A percentile compares a stretch with the other conserved stretches of the same genome.
These are phyloP conservation scores for Phialocephala subalpina DNA, from an alignment of 2,329 filamentous ascomycete genomes.

Conservation along the genomic window DNA sequence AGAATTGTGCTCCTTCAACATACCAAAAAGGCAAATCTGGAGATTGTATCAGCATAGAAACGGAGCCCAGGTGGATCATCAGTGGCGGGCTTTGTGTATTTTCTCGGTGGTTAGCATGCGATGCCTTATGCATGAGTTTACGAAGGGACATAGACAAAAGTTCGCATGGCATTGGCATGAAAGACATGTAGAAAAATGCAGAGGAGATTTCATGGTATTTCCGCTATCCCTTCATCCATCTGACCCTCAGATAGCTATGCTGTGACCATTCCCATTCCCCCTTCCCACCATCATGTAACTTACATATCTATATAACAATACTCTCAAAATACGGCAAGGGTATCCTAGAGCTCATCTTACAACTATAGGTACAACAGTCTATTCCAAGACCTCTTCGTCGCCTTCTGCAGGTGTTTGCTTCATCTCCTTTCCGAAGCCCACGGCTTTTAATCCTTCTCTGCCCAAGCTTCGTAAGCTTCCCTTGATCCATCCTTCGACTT, in stretches of 20 bases:
- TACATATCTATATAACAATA: conserved; percentile 10
- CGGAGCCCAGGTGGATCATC: not conserved
- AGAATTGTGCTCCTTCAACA: conserved; percentile 8
- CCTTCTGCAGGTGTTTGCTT: conserved; percentile 24
- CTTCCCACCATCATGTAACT: not conserved
- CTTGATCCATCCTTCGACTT: conserved; percentile 75
- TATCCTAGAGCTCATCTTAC: conserved; percentile 7
- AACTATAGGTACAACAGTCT: not conserved
- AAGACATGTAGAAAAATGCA: conserved; percentile 20
- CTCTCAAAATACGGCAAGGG: not conserved
- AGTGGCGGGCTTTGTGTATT: not conserved
- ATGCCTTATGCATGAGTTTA: conserved; percentile 19
- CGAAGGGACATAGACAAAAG: conserved; percentile 39
- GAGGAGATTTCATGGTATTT: conserved; percentile 35
- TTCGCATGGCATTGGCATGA: conserved; percentile 24
- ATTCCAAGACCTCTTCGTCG: conserved; percentile 21
- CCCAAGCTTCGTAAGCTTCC: conserved; percentile 62
- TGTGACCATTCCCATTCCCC: conserved; percentile 1
- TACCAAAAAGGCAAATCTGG: not conserved
- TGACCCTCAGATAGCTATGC: not conserved
- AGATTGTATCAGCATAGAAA: conserved; percentile 8
- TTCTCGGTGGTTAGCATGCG: conserved; percentile 15
- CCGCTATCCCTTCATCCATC: not conserved
- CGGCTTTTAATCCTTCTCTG: conserved; percentile 32
- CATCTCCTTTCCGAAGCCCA: conserved; percentile 35